These are phyloP conservation scores for Acer yangbiense DNA, from an alignment of 345 rosid genomes.

Conservation along the genomic window DNA sequence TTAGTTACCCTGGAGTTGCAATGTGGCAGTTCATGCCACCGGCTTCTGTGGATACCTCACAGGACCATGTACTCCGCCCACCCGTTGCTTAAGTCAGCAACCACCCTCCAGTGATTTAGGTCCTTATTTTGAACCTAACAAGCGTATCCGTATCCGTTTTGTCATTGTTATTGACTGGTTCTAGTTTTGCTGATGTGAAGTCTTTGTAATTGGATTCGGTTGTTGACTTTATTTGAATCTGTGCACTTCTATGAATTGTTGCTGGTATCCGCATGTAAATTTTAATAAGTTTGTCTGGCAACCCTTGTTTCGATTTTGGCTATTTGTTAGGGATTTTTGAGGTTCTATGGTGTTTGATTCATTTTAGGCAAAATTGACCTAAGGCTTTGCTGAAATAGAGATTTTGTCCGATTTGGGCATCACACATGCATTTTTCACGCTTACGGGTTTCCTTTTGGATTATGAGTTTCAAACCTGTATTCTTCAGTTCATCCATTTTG, in stretches of 20 bases:
- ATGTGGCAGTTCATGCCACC: constrained; percentile 99
- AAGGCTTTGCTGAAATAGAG: not conserved
- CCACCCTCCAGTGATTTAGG: constrained; percentile 27
- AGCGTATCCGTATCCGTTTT: constrained; percentile 42
- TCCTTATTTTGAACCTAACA: constrained; percentile 44
- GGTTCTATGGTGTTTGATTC: not conserved
- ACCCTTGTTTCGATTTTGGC: not conserved
- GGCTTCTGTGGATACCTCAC: constrained; percentile 90
- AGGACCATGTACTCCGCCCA: constrained; percentile 93
- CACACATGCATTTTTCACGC: too few relatives aligned
- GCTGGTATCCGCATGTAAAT: constrained; percentile 55
- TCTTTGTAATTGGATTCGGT: constrained; percentile 48
- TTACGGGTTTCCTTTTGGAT: too few relatives aligned
- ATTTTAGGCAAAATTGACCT: not conserved
- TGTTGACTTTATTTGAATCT: constrained; percentile 30
- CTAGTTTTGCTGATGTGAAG: constrained; percentile 32
- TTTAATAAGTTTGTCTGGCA: constrained; percentile 42
- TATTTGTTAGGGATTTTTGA: not conserved
- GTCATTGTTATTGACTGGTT: constrained; percentile 37
- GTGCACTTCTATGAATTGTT: constrained; percentile 24
- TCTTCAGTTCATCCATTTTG: too few relatives aligned
- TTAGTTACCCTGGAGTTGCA: constrained; percentile 91
- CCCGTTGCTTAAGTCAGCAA: constrained; percentile 68
- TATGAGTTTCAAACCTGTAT: too few relatives aligned
- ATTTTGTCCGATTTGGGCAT: too few relatives aligned